phyloP scores from a whole-genome alignment of 768 basidiomycete species.

The Amyloporia xantha region DNA sequence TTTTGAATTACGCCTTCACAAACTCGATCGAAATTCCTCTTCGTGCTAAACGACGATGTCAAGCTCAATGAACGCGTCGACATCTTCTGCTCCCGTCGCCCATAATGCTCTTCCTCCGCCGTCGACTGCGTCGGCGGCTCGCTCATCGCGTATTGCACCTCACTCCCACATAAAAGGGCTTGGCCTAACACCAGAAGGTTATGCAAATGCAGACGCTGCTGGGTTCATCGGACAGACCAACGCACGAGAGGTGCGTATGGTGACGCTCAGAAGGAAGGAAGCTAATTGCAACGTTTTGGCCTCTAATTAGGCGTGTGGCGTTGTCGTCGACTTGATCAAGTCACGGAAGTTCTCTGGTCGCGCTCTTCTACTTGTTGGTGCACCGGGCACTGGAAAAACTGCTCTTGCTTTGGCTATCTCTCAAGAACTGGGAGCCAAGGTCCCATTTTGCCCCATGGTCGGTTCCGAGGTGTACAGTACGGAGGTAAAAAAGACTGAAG shows the following conservation, averaged over 20 bases:
- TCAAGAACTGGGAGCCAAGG: constrained; percentile 90
- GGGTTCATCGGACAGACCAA: constrained; percentile 89
- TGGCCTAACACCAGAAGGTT: constrained; percentile 80
- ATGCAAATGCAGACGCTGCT: constrained; percentile 61
- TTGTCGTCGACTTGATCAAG: constrained; percentile 84
- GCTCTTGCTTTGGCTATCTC: constrained; percentile 93
- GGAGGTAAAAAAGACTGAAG: constrained; percentile 99
- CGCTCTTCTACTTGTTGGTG: constrained; percentile 86
- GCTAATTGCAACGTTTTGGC: not conserved
- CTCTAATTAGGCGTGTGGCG: constrained; percentile 89
- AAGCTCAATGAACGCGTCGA: constrained; percentile 15
- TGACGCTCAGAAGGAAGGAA: not conserved
- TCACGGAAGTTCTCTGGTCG: constrained; percentile 92
- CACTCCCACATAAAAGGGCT: constrained; percentile 98
- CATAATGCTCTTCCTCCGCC: constrained; percentile 74
- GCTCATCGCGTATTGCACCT: constrained; percentile 77
- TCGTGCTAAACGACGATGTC: constrained; percentile 7
- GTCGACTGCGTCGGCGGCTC: constrained; percentile 49
- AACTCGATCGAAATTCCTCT: not conserved
- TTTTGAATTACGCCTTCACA: too few species aligned
- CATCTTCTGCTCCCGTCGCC: constrained; percentile 28
- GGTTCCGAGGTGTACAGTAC: constrained; percentile 95
- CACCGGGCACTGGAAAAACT: constrained; percentile 97
- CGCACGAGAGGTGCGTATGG: constrained; percentile 72
- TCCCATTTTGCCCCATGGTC: constrained; percentile 98